Base-by-base conservation (phyloP, 768 basidiomycete genomes). In the Leucosporidium yakuticum region DNA sequence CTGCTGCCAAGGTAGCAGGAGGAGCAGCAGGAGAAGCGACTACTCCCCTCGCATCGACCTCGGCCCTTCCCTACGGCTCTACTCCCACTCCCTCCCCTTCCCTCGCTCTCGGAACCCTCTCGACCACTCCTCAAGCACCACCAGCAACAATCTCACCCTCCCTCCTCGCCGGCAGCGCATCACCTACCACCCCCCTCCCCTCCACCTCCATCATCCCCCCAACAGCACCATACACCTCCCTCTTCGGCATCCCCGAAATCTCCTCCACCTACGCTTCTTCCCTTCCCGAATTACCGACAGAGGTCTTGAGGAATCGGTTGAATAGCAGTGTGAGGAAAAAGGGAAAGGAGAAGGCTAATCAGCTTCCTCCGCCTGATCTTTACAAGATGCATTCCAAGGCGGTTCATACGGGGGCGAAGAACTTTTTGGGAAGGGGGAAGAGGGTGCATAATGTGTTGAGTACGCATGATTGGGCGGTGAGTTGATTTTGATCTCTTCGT, bases 151-250 rank as follows among this genome's bases (percentile, higher is more conserved):
- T 44, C 39, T 44, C 39, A 2, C 39, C 39, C 21, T 12, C 21
- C 29, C 34, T 50, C 55, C 2, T 32, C 54, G 4, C 47, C 47
- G 9, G 44, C 19, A 20, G 12, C 29, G 20, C 59, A 36, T 27
- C 51, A 23, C 36, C 60, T 5, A 74, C 80, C 12, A 76, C 78
- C 23, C 64, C 78, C 63, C 27, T 32, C 55, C 25, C 60, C 63
- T 14, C 21, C 34, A 12, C 47, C 44, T 1, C 50, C 62, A 2
- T 9, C 56, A 19, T 6, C n/a, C 59, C 55, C 15, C 49, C 27
- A 36, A 19, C 29, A 5, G 3, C 68, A 14, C 56, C 51, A 15
- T 65, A 59, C 4, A 54, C 71, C 4, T 64, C 58, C 60, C 39
- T 62, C 32, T 73, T 72, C 64, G 63, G 59, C n/a, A 68, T 73